Percentiles rank a stretch among this genome's conserved stretches.
Evolutionary conservation across 2,329 filamentous ascomycete genomes (phyloP).

Genomic region (Corinectria fuckeliana): DNA sequence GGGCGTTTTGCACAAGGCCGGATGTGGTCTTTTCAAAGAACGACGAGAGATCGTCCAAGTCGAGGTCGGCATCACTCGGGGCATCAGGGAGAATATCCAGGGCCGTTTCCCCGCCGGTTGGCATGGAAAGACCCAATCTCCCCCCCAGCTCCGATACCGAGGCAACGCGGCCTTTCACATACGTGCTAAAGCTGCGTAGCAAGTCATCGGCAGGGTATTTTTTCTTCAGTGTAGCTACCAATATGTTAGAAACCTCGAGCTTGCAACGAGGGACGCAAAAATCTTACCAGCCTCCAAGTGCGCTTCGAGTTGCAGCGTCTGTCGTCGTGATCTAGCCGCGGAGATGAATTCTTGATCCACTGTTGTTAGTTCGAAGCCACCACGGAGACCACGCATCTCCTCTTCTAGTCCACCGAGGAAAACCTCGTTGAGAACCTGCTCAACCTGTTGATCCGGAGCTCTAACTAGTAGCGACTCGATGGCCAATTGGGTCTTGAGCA

Average conservation of each 20-base stretch:
- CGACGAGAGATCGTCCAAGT: constrained; percentile 50
- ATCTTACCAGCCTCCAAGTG: constrained; percentile 40
- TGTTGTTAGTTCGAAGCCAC: constrained; percentile 41
- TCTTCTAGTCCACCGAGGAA: constrained; percentile 64
- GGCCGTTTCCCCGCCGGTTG: constrained; percentile 36
- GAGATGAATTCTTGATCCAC: constrained; percentile 45
- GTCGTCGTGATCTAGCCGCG: constrained; percentile 43
- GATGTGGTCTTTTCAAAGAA: constrained; percentile 52
- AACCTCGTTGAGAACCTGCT: constrained; percentile 61
- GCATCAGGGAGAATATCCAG: constrained; percentile 38
- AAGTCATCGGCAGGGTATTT: constrained; percentile 51
- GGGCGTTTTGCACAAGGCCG: constrained; percentile 48
- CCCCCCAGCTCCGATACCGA: constrained; percentile 43
- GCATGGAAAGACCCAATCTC: constrained; percentile 46
- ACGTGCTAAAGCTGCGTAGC: constrained; percentile 43
- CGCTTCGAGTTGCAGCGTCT: constrained; percentile 41
- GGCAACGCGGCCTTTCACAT: constrained; percentile 43
- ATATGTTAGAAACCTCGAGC: constrained; percentile 12
- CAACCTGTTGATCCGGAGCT: constrained; percentile 55
- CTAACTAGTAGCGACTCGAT: constrained; percentile 60
- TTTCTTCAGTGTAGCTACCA: constrained; percentile 42
- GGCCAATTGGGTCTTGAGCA: constrained; percentile 57
- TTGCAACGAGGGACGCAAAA: background rate
- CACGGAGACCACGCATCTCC: constrained; percentile 46
- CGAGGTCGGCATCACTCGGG: constrained; percentile 42